Percentiles rank a stretch among this genome's conserved stretches.
Conservation (phyloP, 129 eudicot species). For the Oenanthe sinensis region DNA sequence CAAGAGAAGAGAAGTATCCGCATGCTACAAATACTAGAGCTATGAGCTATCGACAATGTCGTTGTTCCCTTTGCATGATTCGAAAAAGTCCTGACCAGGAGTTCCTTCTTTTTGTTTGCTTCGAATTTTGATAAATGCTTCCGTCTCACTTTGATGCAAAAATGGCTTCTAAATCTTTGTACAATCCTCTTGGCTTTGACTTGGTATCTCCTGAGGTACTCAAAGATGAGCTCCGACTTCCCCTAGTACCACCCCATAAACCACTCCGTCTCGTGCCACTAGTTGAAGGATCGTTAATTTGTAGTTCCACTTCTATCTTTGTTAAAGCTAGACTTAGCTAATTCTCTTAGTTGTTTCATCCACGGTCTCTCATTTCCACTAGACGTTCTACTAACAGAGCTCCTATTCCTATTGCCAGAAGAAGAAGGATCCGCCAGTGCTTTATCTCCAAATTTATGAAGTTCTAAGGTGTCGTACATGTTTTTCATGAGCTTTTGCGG, state of each 20-base stretch:
- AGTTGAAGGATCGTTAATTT: constrained; percentile 66
- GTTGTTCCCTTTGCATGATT: not conserved
- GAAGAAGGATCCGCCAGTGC: constrained; percentile 17
- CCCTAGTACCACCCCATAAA: constrained; percentile 49
- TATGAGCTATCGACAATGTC: not conserved
- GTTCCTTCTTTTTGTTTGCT: not conserved
- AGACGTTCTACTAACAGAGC: constrained; percentile 39
- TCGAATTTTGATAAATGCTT: not conserved
- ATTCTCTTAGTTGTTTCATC: constrained; percentile 68
- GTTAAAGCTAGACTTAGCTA: constrained; percentile 70
- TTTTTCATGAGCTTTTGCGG: constrained; percentile 44
- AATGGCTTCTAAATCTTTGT: constrained; percentile 85
- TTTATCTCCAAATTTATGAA: constrained; percentile 8
- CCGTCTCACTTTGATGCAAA: constrained; percentile 52
- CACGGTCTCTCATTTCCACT: constrained; percentile 55
- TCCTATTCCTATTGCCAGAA: constrained; percentile 26
- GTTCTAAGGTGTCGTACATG: constrained; percentile 27
- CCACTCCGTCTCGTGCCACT: constrained; percentile 58
- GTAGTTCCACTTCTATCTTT: constrained; percentile 28
- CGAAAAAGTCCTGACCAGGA: not conserved
- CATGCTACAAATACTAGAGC: not conserved
- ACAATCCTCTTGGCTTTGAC: constrained; percentile 53
- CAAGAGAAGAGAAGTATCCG: not conserved
- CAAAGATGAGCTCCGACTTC: constrained; percentile 59
- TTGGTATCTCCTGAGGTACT: constrained; percentile 47